These are phyloP conservation scores for Cercis canadensis DNA, from an alignment of 306 rosid genomes.

Conservation along the genomic window DNA sequence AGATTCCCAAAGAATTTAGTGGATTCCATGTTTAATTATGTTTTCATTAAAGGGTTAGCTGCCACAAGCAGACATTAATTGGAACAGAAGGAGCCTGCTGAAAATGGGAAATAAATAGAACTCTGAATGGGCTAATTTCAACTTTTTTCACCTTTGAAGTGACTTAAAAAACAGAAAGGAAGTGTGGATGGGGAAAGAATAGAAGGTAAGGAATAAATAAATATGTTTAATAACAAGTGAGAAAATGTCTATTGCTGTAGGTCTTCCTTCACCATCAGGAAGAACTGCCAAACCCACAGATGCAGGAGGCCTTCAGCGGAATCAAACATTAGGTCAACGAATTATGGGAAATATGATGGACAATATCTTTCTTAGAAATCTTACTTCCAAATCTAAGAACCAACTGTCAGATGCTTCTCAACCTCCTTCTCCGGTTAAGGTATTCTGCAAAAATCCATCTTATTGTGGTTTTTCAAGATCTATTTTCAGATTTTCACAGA, in stretches of 20 bases:
- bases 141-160: neutral
- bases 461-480: slow-evolving; percentile 1
- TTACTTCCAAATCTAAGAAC: slow-evolving; percentile 75
- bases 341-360: slow-evolving; percentile 96
- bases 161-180: slow-evolving; percentile 17
- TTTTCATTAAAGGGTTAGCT: slow-evolving; percentile 35
- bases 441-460: slow-evolving; percentile 38
- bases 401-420: slow-evolving; percentile 68
- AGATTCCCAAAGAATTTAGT: slow-evolving; percentile 30
- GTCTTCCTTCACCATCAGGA: slow-evolving; percentile 84
- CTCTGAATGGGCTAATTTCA: slow-evolving; percentile 15
- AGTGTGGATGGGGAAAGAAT: slow-evolving; percentile 24
- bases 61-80: slow-evolving; percentile 19
- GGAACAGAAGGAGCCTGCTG: slow-evolving; percentile 1
- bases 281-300: slow-evolving; percentile 65
- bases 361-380: slow-evolving; percentile 89
- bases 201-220: slow-evolving; percentile 29
- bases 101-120: slow-evolving; percentile 15
- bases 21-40: slow-evolving; percentile 25
- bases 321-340: slow-evolving; percentile 93
- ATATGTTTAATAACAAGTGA: slow-evolving; percentile 24
- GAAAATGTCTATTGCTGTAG: slow-evolving; percentile 53
- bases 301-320: slow-evolving; percentile 71
- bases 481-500: neutral
- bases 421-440: slow-evolving; percentile 89